Evolutionary conservation across 495 filamentous ascomycete genomes (phyloP), one percentile per base, ranked within the genome.

Genomic region (Penicillium lagena): DNA sequence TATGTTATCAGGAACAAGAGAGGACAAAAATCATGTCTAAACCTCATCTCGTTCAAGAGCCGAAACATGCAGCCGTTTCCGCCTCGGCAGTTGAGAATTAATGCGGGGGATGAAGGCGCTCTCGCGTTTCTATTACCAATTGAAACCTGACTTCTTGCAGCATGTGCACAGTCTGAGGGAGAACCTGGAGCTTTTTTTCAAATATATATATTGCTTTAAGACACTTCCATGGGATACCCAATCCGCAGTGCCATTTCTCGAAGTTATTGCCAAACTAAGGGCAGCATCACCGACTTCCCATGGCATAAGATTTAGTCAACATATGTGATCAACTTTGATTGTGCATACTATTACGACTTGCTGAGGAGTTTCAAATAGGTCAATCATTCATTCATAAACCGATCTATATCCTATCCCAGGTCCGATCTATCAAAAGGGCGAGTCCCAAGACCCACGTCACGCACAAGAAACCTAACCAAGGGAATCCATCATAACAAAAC

Each of bases 71-170:
- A 29, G 11, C 11, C 27, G n/a, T 14, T 38, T 34, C 28, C 13
- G 30, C 37, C 45, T 41, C 40, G 35, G 15, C 28, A 47, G 32
- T 12, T 8, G 32, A 4, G 7, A 12, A 5, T 12, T 12, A 35
- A 45, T 45, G 45, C 50, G 41, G 45, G 41, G 49, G 37, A 29
- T 7, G 8, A 40, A 13, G 12, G 10, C 12, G 17, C 15, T n/a
- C 15, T 17, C 34, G 14, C 2, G 22, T 42, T 39, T 46, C 22
- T 13, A 47, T 45, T 40, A 45, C 45, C 22, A 48, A 41, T 30
- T 13, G 10, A 9, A 31, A 37, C 10, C 11, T 9, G 7, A 12
- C 22, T 29, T 9, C 10, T 35, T 35, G 15, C 10, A 35, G 12
- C 40, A 47, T 47, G 36, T 35, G n/a, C 32, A 41, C 22, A 22